Conservation (phyloP, 179 eudicot species). For the Nepenthes alata region DNA sequence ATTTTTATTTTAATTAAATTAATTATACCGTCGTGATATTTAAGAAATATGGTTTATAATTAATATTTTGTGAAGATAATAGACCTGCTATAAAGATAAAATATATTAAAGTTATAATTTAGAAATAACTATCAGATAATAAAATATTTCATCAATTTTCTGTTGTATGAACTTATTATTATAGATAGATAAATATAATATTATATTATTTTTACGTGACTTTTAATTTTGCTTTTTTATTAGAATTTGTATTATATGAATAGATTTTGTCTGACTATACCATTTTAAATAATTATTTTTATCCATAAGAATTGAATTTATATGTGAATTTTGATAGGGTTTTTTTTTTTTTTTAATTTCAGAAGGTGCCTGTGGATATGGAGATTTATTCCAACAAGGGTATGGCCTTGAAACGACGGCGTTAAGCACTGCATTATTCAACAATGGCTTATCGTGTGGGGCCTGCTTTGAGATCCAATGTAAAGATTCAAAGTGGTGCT, state of each 20-base stretch:
- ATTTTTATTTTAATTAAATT: neutral
- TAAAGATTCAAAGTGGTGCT: conserved; percentile 15
- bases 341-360: neutral
- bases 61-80: too few relatives aligned
- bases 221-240: too few relatives aligned
- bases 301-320: too few relatives aligned
- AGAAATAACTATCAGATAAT: too few relatives aligned
- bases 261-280: neutral
- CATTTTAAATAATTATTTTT: neutral
- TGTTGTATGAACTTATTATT: too few relatives aligned
- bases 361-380: conserved; percentile 30
- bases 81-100: too few relatives aligned
- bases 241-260: neutral
- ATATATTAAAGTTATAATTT: too few relatives aligned
- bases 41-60: too few relatives aligned
- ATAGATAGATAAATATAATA: too few relatives aligned
- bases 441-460: conserved; percentile 20
- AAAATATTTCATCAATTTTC: too few relatives aligned
- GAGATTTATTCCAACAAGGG: conserved; percentile 15
- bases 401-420: conserved; percentile 31
- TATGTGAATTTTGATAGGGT: too few relatives aligned
- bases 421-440: conserved; percentile 24
- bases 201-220: too few relatives aligned
- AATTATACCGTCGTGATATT: neutral
- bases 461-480: conserved; percentile 23